Base-by-base conservation (phyloP, 768 basidiomycete genomes). In the Chiua virens region DNA sequence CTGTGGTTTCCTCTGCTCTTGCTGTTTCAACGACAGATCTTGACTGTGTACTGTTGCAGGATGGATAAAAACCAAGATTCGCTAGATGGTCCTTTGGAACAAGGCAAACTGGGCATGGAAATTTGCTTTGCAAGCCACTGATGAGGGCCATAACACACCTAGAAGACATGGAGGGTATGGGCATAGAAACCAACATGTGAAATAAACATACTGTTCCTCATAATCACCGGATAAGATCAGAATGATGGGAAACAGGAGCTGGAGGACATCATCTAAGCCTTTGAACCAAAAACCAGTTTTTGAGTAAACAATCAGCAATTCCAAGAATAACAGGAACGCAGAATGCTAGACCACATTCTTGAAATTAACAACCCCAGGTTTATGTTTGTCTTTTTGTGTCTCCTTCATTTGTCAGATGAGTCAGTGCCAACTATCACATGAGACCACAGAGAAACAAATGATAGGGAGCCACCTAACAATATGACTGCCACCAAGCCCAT, bases 191-290 rank as follows among this genome's bases (percentile, higher is more conserved):
- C 25, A 11, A 30, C 3, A 30, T 30, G 10, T 9, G 10, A 30
- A 11, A 11, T 30, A 30, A 13, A 30, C 30, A 11, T 65, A 77
- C 76, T 71, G 70, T 63, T 79, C 75, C 54, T 76, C 70, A 49
- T 75, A 79, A 42, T 77, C 75, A 18, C 72, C 67, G 17, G 68
- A 71, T 3, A 75, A 49, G 9, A 75, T 72, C 13, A 53, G 42
- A 36, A 56, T 49, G 5, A 49, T 18, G 11, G 74, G 74, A 45
- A 60, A 77, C 0, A 77, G 48, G 5, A 30, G 52, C 0, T 61
- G 66, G 30, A 30, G 11, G 5, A 30, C 7, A 14, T 30, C 55
- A 52, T 74, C 72, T 11, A 62, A 68, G 56, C 71, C 73, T 34
- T 56, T 15, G 18, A 49, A 13, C 43, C 45, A 50, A 39, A 28